A percentile compares a stretch with the other conserved stretches of the same genome.
Evolutionary conservation across 352 stramenopile genomes (phyloP).

Genomic region (Globisporangium irregulare): DNA sequence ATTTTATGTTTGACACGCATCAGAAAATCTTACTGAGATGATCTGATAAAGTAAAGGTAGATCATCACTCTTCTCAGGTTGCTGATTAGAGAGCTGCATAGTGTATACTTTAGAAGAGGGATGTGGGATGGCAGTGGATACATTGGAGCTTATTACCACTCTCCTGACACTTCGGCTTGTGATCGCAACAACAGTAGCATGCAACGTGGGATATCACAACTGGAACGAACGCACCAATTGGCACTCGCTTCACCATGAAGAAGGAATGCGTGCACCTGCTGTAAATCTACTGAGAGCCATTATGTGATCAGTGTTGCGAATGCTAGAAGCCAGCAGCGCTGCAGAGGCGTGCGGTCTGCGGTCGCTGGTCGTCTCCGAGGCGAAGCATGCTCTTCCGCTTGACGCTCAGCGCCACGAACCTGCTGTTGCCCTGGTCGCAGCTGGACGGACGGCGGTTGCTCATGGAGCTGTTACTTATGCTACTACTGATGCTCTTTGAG

Average conservation of each 20-base stretch:
- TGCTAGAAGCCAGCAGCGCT: not conserved
- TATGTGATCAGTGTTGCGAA: not conserved
- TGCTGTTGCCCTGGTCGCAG: constrained; percentile 27
- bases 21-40: not conserved
- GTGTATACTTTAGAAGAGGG: not conserved
- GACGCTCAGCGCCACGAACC: constrained; percentile 9
- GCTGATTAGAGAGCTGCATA: too few species aligned
- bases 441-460: constrained; percentile 22
- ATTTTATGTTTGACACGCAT: constrained; percentile 1
- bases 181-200: not conserved
- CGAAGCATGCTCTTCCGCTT: not conserved
- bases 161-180: not conserved
- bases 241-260: not conserved
- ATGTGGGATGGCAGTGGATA: not conserved
- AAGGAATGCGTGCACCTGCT: not conserved
- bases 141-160: not conserved
- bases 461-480: not conserved
- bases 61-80: not conserved
- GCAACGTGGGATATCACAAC: not conserved
- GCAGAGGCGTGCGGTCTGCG: constrained; percentile 13
- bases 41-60: not conserved
- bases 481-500: constrained; percentile 15
- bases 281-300: not conserved
- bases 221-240: not conserved
- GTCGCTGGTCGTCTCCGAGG: constrained; percentile 3